These are phyloP conservation scores for Boletus patriciae DNA, from an alignment of 768 basidiomycete genomes.

Conservation along the genomic window DNA sequence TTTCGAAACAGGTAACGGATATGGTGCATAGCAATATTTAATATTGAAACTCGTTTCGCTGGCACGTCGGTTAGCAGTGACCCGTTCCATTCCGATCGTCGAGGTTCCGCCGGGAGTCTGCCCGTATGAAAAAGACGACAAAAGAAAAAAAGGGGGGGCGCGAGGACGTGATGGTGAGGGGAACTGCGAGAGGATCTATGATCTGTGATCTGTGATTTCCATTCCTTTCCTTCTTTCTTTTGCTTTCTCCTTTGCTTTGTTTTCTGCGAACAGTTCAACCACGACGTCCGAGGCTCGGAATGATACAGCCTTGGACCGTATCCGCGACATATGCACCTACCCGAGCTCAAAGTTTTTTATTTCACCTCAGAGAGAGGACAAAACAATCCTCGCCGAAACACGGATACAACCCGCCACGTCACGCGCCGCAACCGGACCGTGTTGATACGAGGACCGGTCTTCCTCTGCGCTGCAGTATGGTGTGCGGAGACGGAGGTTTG, in stretches of 20 bases:
- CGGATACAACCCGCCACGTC: conserved; percentile 19
- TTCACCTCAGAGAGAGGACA: neutral
- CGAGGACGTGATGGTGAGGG: neutral
- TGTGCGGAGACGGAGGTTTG: conserved; percentile 13
- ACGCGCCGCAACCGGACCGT: conserved; percentile 5
- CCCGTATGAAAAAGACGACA: neutral
- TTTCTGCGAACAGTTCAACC: too few relatives aligned
- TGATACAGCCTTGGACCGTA: neutral
- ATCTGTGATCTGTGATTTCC: too few relatives aligned
- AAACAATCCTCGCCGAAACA: conserved; percentile 6
- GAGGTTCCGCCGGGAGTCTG: neutral
- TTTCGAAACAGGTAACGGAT: neutral
- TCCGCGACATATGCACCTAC: conserved; percentile 5
- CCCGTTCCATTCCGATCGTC: neutral
- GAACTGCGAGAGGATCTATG: neutral
- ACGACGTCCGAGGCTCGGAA: neutral
- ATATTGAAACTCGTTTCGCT: conserved; percentile 1
- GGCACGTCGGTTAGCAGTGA: neutral
- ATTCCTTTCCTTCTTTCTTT: too few relatives aligned
- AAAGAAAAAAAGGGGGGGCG: neutral
- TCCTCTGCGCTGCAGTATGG: neutral
- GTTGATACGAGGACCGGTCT: conserved; percentile 13
- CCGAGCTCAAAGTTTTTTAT: conserved; percentile 12
- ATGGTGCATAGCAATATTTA: neutral
- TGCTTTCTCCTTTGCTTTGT: neutral